Evolutionary conservation across 176 grass and related monocot species (phyloP).

Genomic region (Pontederia crassipes): DNA sequence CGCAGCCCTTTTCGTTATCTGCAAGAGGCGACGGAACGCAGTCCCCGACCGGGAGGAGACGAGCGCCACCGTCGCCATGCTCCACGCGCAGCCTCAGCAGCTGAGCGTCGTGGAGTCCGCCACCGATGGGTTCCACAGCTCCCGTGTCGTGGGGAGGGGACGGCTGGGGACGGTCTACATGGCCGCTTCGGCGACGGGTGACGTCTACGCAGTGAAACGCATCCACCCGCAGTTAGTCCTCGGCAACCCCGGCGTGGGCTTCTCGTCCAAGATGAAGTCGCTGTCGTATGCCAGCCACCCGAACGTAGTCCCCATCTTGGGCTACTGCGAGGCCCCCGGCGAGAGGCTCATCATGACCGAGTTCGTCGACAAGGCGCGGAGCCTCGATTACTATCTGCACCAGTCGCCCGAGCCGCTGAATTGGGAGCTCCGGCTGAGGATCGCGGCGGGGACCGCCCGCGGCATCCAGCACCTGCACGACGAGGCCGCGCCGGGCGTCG

Average conservation of each 20-base stretch:
- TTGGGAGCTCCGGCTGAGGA: slow-evolving; percentile 33
- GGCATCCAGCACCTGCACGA: slow-evolving; percentile 56
- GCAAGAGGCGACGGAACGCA: not conserved
- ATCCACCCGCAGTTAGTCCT: slow-evolving; percentile 53
- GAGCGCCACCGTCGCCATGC: not conserved
- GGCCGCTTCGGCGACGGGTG: slow-evolving; percentile 16
- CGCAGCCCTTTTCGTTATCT: not conserved
- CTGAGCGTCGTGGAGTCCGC: slow-evolving; percentile 46
- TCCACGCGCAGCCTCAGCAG: slow-evolving; percentile 28
- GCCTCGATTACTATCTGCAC: slow-evolving; percentile 23
- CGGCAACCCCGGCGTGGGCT: slow-evolving; percentile 40
- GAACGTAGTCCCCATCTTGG: slow-evolving; percentile 34
- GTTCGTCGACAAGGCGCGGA: slow-evolving; percentile 17
- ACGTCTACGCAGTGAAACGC: slow-evolving; percentile 44
- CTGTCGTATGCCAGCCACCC: slow-evolving; percentile 48
- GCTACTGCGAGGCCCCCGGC: slow-evolving; percentile 52
- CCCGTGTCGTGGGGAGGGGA: slow-evolving; percentile 37
- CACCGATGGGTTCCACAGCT: slow-evolving; percentile 61
- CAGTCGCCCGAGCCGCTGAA: not conserved
- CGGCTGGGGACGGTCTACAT: slow-evolving; percentile 41
- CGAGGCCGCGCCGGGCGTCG: slow-evolving; percentile 22
- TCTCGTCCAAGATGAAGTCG: slow-evolving; percentile 36
- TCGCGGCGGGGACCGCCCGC: slow-evolving; percentile 39
- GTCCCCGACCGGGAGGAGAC: not conserved
- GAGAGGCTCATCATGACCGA: slow-evolving; percentile 58